A percentile compares a stretch with the other conserved stretches of the same genome.
phyloP scores from a whole-genome alignment of 2,329 filamentous ascomycete species.

The Zalaria sp. region DNA sequence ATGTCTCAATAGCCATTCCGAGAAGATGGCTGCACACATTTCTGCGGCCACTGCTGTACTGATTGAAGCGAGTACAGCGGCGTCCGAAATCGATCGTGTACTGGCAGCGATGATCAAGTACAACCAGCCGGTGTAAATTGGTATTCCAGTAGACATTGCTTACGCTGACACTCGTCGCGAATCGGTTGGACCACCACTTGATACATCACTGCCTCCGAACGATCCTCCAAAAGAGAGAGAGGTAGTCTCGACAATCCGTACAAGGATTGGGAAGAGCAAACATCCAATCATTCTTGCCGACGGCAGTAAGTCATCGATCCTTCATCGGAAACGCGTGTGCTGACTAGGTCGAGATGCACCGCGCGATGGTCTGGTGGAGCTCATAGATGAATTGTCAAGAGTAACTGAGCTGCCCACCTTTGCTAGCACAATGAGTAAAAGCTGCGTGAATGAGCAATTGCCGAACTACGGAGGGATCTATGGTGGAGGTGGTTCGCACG shows the following conservation, averaged over 20 bases:
- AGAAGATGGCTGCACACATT: conserved; percentile 35
- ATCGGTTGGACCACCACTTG: conserved; percentile 54
- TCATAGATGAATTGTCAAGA: conserved; percentile 31
- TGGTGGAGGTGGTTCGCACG: conserved; percentile 60
- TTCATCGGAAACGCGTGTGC: conserved; percentile 37
- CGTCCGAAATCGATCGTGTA: conserved; percentile 62
- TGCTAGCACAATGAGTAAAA: conserved; percentile 83
- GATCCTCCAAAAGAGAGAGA: conserved; percentile 62
- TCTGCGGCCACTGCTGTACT: conserved; percentile 60
- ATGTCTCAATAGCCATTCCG: background rate
- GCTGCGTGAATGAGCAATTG: conserved; percentile 63
- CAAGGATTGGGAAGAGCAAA: conserved; percentile 57
- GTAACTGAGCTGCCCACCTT: conserved; percentile 57
- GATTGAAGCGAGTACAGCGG: conserved; percentile 54
- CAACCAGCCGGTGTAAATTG: conserved; percentile 72
- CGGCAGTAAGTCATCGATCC: conserved; percentile 53
- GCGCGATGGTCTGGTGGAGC: conserved; percentile 40
- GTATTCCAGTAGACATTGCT: conserved; percentile 70
- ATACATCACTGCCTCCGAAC: conserved; percentile 50
- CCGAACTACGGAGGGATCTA: conserved; percentile 75
- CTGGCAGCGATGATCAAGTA: conserved; percentile 57
- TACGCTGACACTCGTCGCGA: conserved; percentile 61
- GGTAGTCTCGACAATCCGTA: conserved; percentile 66
- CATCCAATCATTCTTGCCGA: conserved; percentile 70
- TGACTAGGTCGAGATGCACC: conserved; percentile 57